Percentiles rank a stretch among this genome's conserved stretches.
These are phyloP conservation scores for Clavispora fructus DNA, from an alignment of 805 yeast genomes.

Conservation along the genomic window DNA sequence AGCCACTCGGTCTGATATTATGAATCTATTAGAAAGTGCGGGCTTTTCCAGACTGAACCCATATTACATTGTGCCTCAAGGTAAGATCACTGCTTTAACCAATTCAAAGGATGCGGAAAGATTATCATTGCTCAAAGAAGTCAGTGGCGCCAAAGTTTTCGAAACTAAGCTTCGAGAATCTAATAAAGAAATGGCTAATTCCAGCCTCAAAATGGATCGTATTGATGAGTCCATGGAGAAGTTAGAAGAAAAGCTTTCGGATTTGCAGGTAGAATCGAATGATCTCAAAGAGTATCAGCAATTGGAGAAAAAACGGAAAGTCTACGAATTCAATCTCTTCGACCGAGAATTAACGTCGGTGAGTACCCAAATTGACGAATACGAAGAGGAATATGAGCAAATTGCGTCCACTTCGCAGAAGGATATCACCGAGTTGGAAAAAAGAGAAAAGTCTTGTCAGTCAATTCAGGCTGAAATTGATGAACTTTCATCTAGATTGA, in stretches of 20 bases:
- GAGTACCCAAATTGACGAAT: slow-evolving; percentile 51
- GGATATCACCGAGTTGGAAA: slow-evolving; percentile 52
- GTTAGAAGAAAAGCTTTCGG: slow-evolving; percentile 66
- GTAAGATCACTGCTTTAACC: slow-evolving; percentile 80
- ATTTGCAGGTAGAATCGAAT: slow-evolving; percentile 73
- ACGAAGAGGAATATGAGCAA: slow-evolving; percentile 53
- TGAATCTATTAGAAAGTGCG: slow-evolving; percentile 80
- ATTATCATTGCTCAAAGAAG: slow-evolving; percentile 74
- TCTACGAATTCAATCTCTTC: slow-evolving; percentile 67
- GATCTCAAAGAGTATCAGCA: slow-evolving; percentile 68
- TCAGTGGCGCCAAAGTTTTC: slow-evolving; percentile 91
- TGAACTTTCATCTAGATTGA: slow-evolving; percentile 43
- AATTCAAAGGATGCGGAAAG: slow-evolving; percentile 86
- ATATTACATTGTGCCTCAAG: slow-evolving; percentile 96
- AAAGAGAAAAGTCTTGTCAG: slow-evolving; percentile 50
- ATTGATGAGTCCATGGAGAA: slow-evolving; percentile 69
- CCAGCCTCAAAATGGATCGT: slow-evolving; percentile 63
- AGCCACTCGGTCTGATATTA: slow-evolving; percentile 74
- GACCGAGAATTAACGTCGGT: slow-evolving; percentile 71
- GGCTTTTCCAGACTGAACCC: slow-evolving; percentile 91
- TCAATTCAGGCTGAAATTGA: slow-evolving; percentile 43
- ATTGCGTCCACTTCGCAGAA: slow-evolving; percentile 48
- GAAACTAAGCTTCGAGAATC: slow-evolving; percentile 79
- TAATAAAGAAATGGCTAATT: slow-evolving; percentile 67
- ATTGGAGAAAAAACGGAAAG: slow-evolving; percentile 62